Percentiles rank a stretch among this genome's conserved stretches.
phyloP scores from a whole-genome alignment of 164 flowering plant species.

The Magnolia changhungtana region DNA sequence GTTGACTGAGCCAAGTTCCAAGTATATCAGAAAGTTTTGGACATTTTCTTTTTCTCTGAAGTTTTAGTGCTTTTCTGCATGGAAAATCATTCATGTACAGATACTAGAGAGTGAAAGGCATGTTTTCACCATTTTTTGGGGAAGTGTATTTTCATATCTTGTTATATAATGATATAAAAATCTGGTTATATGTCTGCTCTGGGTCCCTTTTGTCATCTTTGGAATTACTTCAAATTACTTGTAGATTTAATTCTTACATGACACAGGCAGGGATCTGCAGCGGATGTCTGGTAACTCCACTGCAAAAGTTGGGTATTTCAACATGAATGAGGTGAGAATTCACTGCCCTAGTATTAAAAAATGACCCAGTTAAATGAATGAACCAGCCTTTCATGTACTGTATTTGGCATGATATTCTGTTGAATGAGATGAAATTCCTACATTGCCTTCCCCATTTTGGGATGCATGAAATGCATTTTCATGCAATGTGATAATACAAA shows the following conservation, averaged over 20 bases:
- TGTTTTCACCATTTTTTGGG: no score
- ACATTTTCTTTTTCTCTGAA: no score
- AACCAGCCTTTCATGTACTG: neutral
- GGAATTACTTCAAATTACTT: slow-evolving; percentile 18
- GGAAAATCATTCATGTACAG: no score
- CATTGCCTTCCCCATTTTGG: neutral
- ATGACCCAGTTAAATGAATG: neutral
- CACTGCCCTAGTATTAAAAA: neutral
- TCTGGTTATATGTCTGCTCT: neutral
- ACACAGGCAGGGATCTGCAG: slow-evolving; percentile 99
- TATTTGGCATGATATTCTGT: neutral
- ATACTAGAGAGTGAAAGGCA: no score
- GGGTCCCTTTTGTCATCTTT: neutral
- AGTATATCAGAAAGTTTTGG: no score
- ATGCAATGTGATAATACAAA: neutral
- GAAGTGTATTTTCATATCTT: no score
- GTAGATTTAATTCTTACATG: slow-evolving; percentile 46
- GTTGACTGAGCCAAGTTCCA: no score
- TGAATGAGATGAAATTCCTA: neutral
- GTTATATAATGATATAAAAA: no score
- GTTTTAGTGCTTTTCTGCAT: no score
- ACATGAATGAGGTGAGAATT: slow-evolving; percentile 58
- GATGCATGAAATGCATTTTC: neutral
- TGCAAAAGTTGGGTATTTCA: slow-evolving; percentile 73
- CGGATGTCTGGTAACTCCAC: slow-evolving; percentile 66